phyloP scores from a whole-genome alignment of 2,329 filamentous ascomycete genomes.

The Aspergillus aculeatinus region DNA sequence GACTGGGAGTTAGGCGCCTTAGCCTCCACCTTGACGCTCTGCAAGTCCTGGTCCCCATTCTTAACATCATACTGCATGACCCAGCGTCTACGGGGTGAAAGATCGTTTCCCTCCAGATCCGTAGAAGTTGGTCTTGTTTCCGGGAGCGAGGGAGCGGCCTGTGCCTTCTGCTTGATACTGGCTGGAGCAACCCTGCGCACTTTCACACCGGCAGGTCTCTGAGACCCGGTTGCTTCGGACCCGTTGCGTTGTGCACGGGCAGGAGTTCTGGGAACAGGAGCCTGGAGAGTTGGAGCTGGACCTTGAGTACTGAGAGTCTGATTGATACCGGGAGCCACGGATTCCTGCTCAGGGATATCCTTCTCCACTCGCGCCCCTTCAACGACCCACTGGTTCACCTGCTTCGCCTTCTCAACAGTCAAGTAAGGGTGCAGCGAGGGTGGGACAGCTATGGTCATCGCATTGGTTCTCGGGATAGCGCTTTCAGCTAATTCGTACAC shows the following conservation, averaged over 20 bases:
- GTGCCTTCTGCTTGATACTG: not conserved
- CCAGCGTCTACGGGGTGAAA: slow-evolving; percentile 18
- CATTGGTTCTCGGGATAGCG: slow-evolving; percentile 5
- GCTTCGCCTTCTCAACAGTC: slow-evolving; percentile 28
- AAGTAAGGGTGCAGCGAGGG: slow-evolving; percentile 24
- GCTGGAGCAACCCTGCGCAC: slow-evolving; percentile 13
- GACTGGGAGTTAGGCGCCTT: not conserved
- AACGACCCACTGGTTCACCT: slow-evolving; percentile 31
- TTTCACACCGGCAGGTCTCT: slow-evolving; percentile 22
- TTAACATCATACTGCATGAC: slow-evolving; percentile 17
- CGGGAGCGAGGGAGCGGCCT: not conserved
- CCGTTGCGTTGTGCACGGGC: not conserved
- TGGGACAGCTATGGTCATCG: slow-evolving; percentile 4
- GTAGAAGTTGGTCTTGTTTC: not conserved
- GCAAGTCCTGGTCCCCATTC: not conserved
- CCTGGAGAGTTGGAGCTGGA: not conserved
- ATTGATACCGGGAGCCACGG: not conserved
- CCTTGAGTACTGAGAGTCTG: not conserved
- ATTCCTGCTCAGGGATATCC: not conserved
- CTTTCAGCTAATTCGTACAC: slow-evolving; percentile 17
- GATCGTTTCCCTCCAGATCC: slow-evolving; percentile 5
- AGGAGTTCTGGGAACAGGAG: not conserved
- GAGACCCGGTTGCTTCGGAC: not conserved
- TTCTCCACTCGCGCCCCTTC: slow-evolving; percentile 22
- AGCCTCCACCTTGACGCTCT: not conserved